These are phyloP conservation scores for Mortierella sp. DNA, from an alignment of 371 early-diverging fungal genomes.

Conservation along the genomic window DNA sequence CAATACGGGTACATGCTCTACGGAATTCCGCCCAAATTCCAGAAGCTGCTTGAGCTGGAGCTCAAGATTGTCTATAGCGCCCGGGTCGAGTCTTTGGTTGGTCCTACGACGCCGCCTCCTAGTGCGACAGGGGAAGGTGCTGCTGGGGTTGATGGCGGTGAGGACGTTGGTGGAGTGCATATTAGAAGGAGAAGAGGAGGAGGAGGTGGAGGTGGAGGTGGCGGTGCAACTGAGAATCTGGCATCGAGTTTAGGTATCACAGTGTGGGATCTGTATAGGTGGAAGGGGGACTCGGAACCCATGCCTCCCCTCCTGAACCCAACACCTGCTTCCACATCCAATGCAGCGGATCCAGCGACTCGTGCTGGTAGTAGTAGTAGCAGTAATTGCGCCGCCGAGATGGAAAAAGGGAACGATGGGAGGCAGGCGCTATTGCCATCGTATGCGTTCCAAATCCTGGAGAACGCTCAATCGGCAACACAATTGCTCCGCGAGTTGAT, in stretches of 20 bases:
- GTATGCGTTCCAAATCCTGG: slow-evolving; percentile 19
- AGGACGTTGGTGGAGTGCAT: too few relatives aligned
- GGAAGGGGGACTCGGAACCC: slow-evolving; percentile 16
- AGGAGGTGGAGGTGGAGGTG: not conserved
- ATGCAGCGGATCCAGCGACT: not conserved
- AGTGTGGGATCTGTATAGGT: slow-evolving; percentile 21
- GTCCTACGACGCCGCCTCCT: not conserved
- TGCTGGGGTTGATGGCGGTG: not conserved
- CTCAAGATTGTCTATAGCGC: slow-evolving; percentile 51
- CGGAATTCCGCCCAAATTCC: slow-evolving; percentile 45
- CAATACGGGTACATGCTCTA: slow-evolving; percentile 60
- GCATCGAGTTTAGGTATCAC: slow-evolving; percentile 23
- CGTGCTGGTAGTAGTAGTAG: not conserved
- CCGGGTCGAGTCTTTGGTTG: slow-evolving; percentile 13
- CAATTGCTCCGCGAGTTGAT: slow-evolving; percentile 8
- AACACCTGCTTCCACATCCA: not conserved
- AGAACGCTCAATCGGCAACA: slow-evolving; percentile 20
- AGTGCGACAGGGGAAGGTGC: not conserved
- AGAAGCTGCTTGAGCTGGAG: slow-evolving; percentile 53
- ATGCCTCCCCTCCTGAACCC: not conserved
- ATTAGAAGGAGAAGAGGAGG: too few relatives aligned
- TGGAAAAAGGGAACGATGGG: not conserved
- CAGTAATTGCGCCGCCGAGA: not conserved
- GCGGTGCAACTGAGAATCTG: not conserved
- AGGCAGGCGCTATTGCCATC: not conserved